phyloP scores from a whole-genome alignment of 78 protist genomes.

The Planoprotostelium fungivorum region DNA sequence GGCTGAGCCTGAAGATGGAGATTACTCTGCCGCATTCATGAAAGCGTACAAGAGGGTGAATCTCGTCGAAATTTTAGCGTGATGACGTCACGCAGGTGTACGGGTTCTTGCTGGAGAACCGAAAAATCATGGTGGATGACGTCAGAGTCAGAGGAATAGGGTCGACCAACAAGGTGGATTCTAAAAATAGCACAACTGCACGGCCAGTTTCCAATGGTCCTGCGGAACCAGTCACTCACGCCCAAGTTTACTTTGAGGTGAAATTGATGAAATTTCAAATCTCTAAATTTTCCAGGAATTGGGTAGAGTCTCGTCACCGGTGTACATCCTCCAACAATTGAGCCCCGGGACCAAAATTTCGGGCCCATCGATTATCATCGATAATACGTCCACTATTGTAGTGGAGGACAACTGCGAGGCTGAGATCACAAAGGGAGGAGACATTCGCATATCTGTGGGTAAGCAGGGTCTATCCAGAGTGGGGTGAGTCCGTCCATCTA shows the following conservation, averaged over 20 bases:
- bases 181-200: slow-evolving; percentile 5
- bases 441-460: slow-evolving; percentile 56
- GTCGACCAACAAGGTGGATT: slow-evolving; percentile 16
- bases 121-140: slow-evolving; percentile 82
- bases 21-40: slow-evolving; percentile 30
- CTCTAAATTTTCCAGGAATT: slow-evolving; percentile 1
- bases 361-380: slow-evolving; percentile 87
- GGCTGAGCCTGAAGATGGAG: slow-evolving; percentile 21
- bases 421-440: slow-evolving; percentile 52
- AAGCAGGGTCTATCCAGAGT: slow-evolving; percentile 1
- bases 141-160: slow-evolving; percentile 69
- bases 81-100: slow-evolving; percentile 11
- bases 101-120: slow-evolving; percentile 53
- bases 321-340: slow-evolving; percentile 23
- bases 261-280: background rate
- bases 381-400: slow-evolving; percentile 72
- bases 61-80: slow-evolving; percentile 14
- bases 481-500: too few species aligned
- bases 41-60: slow-evolving; percentile 66
- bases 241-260: slow-evolving; percentile 39
- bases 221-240: slow-evolving; percentile 8
- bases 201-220: background rate
- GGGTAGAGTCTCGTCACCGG: slow-evolving; percentile 44
- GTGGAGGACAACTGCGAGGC: slow-evolving; percentile 77
- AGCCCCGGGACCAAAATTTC: slow-evolving; percentile 21